Base-by-base conservation (phyloP, 208 protist genomes). In the Angomonas deanei region DNA sequence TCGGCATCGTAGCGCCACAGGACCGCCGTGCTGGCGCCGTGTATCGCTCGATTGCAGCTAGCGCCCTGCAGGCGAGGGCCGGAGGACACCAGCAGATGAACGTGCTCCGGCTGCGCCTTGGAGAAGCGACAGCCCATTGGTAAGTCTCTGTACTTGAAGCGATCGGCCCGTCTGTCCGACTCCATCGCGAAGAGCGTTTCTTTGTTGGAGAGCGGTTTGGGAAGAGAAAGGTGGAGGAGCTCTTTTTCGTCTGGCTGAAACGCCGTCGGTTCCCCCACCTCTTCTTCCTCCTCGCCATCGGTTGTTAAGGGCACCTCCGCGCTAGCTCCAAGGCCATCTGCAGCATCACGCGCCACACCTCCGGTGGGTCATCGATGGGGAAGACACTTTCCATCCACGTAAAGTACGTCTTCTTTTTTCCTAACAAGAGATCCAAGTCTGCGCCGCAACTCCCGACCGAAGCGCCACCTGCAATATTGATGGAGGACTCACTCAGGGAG, bases 341-440 rank as follows among this genome's bases (percentile, higher is more conserved):
- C 36, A 94, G 66, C 88, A 94, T 94, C 27, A 48, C 47, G 0
- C 33, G 62, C 88, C 88, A 94, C 59, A 56, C 64, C 1, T 32
- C 32, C 23, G 88, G 88, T 46, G 85, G 78, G 17, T 64, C 49
- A 24, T 63, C 59, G 3, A 88, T 69, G 0, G 81, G 81, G 61
- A 94, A 94, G 26, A 71, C 79, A 50, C 92, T 84, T 60, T 88
- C 78, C 23, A 92, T 26, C 59, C 72, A 84, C 49, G 61, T 70
- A 32, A 65, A 82, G 23, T 59, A 68, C 36, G 53, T 15, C 31
- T 63, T 24, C 6, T 23, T 21, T 47, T 15, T 55, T 1, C 30
- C 19, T 11, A 30, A 15, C n/a, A 26, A 26, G 11, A 42, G 11
- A n/a, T 42, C 36, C 36, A 15, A 42, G 36, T 42, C 36, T 42